Percentiles rank a stretch among this genome's conserved stretches.
Evolutionary conservation across 1,139 yeast species (phyloP).

Genomic region (Lodderomyces elongisporus): DNA sequence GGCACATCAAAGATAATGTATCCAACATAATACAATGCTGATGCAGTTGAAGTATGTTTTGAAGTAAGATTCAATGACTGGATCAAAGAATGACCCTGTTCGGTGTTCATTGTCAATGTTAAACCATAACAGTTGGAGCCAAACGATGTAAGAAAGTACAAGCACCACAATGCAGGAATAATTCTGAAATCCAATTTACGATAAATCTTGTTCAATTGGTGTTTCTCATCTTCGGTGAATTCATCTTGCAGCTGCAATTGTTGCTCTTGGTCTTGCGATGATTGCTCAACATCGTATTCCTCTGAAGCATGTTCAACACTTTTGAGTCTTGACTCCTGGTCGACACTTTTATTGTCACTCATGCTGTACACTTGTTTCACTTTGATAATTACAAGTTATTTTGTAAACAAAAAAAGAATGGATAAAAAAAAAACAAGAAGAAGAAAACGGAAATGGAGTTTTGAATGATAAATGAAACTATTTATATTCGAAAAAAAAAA

Average conservation of each 20-base stretch:
- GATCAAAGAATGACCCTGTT: conserved; percentile 56
- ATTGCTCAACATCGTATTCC: conserved; percentile 10
- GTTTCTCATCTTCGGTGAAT: conserved; percentile 7
- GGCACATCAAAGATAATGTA: conserved; percentile 82
- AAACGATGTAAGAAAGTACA: conserved; percentile 75
- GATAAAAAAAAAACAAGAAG: too few relatives aligned
- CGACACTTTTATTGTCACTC: too few relatives aligned
- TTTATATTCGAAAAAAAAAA: too few relatives aligned
- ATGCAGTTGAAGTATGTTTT: conserved; percentile 66
- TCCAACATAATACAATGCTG: conserved; percentile 79
- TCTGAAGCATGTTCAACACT: too few relatives aligned
- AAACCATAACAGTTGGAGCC: conserved; percentile 76
- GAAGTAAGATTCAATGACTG: conserved; percentile 49
- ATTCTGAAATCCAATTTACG: conserved; percentile 64
- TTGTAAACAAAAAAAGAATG: too few relatives aligned
- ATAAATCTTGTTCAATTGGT: conserved; percentile 55
- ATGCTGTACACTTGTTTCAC: too few relatives aligned
- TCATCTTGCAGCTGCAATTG: conserved; percentile 1
- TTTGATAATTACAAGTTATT: too few relatives aligned
- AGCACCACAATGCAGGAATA: conserved; percentile 78
- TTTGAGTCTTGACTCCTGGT: too few relatives aligned
- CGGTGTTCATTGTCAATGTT: conserved; percentile 74
- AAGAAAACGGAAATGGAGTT: too few relatives aligned
- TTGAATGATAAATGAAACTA: too few relatives aligned
- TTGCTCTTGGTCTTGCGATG: conserved; percentile 8